phyloP scores from a whole-genome alignment of 2,329 filamentous ascomycete genomes.

The Beauveria bassiana region DNA sequence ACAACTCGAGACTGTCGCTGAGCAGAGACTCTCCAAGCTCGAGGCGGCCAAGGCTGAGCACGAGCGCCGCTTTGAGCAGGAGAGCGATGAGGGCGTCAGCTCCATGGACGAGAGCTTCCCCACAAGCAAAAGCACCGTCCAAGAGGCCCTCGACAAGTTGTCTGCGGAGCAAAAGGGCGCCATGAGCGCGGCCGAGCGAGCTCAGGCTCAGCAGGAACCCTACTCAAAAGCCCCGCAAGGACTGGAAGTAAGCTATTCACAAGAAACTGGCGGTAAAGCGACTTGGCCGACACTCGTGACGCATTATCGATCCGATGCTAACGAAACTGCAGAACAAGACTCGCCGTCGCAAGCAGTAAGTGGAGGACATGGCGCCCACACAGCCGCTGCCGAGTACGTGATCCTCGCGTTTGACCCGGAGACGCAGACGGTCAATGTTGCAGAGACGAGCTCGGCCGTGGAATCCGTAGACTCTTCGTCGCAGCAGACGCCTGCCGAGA shows the following conservation, averaged over 20 bases:
- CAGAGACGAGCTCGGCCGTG: slow-evolving; percentile 52
- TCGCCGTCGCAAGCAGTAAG: background rate
- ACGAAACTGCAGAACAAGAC: slow-evolving; percentile 9
- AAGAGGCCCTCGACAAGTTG: slow-evolving; percentile 18
- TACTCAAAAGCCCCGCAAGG: slow-evolving; percentile 40
- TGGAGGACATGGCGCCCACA: background rate
- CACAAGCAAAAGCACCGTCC: slow-evolving; percentile 17
- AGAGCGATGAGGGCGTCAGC: slow-evolving; percentile 24
- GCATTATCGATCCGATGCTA: slow-evolving; percentile 17
- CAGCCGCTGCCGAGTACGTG: slow-evolving; percentile 40
- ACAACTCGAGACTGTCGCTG: slow-evolving; percentile 2
- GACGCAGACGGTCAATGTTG: slow-evolving; percentile 48
- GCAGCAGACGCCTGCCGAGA: slow-evolving; percentile 44
- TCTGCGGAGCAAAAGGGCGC: background rate
- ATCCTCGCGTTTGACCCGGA: slow-evolving; percentile 58
- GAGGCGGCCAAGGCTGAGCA: slow-evolving; percentile 12
- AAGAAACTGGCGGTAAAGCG: slow-evolving; percentile 32
- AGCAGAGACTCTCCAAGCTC: slow-evolving; percentile 1
- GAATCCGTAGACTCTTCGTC: slow-evolving; percentile 36
- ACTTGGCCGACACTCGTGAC: slow-evolving; percentile 30
- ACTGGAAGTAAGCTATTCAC: slow-evolving; percentile 38
- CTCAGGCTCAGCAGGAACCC: slow-evolving; percentile 23
- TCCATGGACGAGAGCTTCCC: slow-evolving; percentile 37
- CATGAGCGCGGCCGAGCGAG: slow-evolving; percentile 7
- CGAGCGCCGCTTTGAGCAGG: slow-evolving; percentile 14